These are phyloP conservation scores for Talaromyces sp. DNA, from an alignment of 2,329 filamentous ascomycete species.

Conservation along the genomic window DNA sequence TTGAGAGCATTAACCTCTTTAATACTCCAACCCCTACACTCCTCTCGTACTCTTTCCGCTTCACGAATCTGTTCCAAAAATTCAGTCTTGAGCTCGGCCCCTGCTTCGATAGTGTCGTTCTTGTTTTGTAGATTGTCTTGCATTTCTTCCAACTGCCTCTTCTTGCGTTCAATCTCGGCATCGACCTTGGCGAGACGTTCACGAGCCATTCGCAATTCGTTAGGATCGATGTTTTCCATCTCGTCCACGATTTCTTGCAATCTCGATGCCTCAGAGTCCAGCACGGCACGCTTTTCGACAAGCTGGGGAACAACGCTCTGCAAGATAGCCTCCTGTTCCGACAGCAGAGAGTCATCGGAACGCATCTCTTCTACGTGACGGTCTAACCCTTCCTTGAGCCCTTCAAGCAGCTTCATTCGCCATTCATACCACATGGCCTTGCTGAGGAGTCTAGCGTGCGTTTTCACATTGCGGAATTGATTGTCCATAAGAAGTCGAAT, in stretches of 20 bases:
- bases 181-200: slow-evolving; percentile 64
- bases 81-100: slow-evolving; percentile 64
- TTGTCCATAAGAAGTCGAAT: slow-evolving; percentile 87
- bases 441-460: slow-evolving; percentile 80
- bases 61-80: slow-evolving; percentile 72
- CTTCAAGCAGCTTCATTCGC: slow-evolving; percentile 82
- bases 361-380: slow-evolving; percentile 74
- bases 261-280: slow-evolving; percentile 63
- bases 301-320: slow-evolving; percentile 65
- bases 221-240: slow-evolving; percentile 64
- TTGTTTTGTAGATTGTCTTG: slow-evolving; percentile 65
- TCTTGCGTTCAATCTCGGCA: slow-evolving; percentile 67
- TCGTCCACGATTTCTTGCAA: slow-evolving; percentile 68
- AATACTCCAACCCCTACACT: slow-evolving; percentile 84
- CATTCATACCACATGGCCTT: slow-evolving; percentile 99
- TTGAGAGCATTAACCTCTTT: slow-evolving; percentile 77
- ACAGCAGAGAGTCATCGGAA: slow-evolving; percentile 64
- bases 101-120: slow-evolving; percentile 60
- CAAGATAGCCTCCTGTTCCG: slow-evolving; percentile 66
- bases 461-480: slow-evolving; percentile 96
- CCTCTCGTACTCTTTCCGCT: slow-evolving; percentile 78
- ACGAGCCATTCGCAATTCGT: slow-evolving; percentile 72
- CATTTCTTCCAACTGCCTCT: slow-evolving; percentile 62
- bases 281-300: slow-evolving; percentile 55
- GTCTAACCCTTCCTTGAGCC: slow-evolving; percentile 75